Conservation (phyloP, 441 rosid genomes). For the Macaranga tanarius region DNA sequence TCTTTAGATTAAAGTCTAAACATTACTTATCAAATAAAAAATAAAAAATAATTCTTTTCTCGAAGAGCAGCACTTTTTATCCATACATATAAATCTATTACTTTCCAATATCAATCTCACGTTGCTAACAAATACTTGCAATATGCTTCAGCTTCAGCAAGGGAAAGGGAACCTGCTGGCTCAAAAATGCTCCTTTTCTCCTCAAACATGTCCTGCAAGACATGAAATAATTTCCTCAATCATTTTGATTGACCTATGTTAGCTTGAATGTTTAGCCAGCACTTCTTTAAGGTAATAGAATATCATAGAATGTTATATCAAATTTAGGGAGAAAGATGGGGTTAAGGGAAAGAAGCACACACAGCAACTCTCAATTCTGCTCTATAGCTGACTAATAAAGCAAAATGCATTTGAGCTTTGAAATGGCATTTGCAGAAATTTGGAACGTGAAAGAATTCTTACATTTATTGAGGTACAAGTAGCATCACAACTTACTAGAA, state of each 20-base stretch:
- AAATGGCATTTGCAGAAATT: not conserved
- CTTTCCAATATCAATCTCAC: too few species aligned
- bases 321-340: not conserved
- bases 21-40: too few species aligned
- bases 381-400: not conserved
- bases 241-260: not conserved
- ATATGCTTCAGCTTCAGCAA: slow-evolving; percentile 98
- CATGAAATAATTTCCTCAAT: slow-evolving; percentile 8
- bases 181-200: slow-evolving; percentile 92
- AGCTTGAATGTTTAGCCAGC: slow-evolving; percentile 5
- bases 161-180: slow-evolving; percentile 97
- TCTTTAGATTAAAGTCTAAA: too few species aligned
- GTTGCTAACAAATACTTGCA: slow-evolving; percentile 94
- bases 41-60: too few species aligned
- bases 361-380: not conserved
- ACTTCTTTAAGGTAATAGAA: not conserved
- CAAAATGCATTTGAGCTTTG: not conserved
- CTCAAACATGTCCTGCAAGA: slow-evolving; percentile 88
- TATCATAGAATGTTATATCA: not conserved
- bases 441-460: not conserved
- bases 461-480: slow-evolving; percentile 97
- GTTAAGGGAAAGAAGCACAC: not conserved
- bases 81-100: too few species aligned
- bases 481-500: slow-evolving; percentile 95
- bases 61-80: too few species aligned